These are phyloP conservation scores for Drechslerella dactyloides DNA, from an alignment of 2,329 filamentous ascomycete species.

Conservation along the genomic window DNA sequence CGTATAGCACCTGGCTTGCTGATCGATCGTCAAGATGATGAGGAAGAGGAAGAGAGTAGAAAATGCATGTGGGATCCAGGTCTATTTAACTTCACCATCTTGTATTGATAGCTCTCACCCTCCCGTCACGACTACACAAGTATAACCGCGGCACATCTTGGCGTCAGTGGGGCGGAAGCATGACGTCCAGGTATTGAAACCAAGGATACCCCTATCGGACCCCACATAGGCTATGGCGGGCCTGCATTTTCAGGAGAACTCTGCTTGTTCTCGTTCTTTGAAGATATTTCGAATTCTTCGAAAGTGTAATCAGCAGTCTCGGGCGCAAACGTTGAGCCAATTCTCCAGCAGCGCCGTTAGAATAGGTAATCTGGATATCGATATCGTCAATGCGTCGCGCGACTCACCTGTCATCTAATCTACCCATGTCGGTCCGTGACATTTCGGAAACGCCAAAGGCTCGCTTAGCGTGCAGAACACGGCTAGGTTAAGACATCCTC, in stretches of 20 bases:
- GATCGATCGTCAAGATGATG: conserved; percentile 51
- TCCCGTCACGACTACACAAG: conserved; percentile 6
- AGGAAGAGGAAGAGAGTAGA: conserved; percentile 24
- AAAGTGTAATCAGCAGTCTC: not conserved
- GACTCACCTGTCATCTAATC: not conserved
- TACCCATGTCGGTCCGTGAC: conserved; percentile 39
- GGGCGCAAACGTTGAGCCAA: conserved; percentile 4
- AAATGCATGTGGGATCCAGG: conserved; percentile 18
- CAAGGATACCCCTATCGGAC: conserved; percentile 30
- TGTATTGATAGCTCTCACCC: not conserved
- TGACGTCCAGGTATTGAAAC: conserved; percentile 38
- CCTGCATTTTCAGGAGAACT: not conserved
- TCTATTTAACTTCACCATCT: conserved; percentile 40
- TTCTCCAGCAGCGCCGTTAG: conserved; percentile 28
- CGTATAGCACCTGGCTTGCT: conserved; percentile 50
- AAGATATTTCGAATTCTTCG: not conserved
- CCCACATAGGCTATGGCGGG: conserved; percentile 13
- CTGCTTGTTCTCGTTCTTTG: not conserved
- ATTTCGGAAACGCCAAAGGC: conserved; percentile 42
- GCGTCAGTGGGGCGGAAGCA: conserved; percentile 12
- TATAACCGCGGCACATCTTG: conserved; percentile 21
- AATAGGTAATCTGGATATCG: conserved; percentile 15
- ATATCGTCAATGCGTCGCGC: not conserved
- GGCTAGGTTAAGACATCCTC: conserved; percentile 32
- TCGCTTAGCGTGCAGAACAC: conserved; percentile 34